Evolutionary conservation across 2,329 filamentous ascomycete genomes (phyloP).

Genomic region (Chaetomium sp.): DNA sequence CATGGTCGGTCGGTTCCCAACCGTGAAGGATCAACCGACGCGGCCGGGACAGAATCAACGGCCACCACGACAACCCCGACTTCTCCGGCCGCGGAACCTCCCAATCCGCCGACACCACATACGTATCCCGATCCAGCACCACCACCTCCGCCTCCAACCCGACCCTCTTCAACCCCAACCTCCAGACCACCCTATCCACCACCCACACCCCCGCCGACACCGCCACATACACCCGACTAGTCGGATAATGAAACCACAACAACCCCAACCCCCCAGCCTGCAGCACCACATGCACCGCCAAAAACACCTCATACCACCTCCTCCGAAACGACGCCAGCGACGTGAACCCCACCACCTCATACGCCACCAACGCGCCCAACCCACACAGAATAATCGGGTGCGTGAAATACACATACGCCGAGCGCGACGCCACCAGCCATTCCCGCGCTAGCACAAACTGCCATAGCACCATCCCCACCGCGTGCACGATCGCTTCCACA

Average conservation of each 20-base stretch:
- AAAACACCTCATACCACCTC: constrained; percentile 57
- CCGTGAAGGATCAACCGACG: constrained; percentile 31
- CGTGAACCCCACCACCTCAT: constrained; percentile 56
- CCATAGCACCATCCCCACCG: constrained; percentile 49
- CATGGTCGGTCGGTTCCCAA: constrained; percentile 57
- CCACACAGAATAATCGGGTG: constrained; percentile 48
- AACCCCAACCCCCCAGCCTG: constrained; percentile 50
- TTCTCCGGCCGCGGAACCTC: constrained; percentile 22
- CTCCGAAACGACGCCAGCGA: constrained; percentile 54
- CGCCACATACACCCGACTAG: constrained; percentile 46
- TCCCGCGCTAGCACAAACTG: constrained; percentile 43
- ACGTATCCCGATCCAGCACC: constrained; percentile 48
- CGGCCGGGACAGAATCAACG: not conserved
- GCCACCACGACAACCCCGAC: not conserved
- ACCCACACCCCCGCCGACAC: constrained; percentile 50
- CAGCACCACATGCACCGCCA: constrained; percentile 51
- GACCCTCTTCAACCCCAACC: constrained; percentile 45
- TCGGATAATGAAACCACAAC: constrained; percentile 53
- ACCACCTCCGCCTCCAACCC: constrained; percentile 43
- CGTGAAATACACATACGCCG: constrained; percentile 43
- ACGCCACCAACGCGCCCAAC: constrained; percentile 48
- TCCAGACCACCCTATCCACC: constrained; percentile 51
- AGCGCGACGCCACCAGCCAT: constrained; percentile 34
- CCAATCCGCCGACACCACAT: constrained; percentile 39
- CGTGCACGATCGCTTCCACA: constrained; percentile 51